Percentiles rank a stretch among this genome's conserved stretches.
phyloP scores from a whole-genome alignment of 345 rosid genomes.

The Nasturtium officinale region DNA sequence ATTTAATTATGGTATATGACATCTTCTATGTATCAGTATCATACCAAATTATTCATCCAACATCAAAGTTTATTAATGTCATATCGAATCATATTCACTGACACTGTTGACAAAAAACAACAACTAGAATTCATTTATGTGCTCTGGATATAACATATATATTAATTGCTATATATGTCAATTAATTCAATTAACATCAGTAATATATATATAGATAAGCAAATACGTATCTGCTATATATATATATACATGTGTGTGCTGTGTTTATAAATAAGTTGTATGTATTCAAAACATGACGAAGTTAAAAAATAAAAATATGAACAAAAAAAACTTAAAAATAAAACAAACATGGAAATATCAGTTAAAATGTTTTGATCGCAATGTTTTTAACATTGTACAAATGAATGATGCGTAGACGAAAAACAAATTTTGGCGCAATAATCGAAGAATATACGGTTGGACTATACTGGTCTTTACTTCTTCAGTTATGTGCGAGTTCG shows the following conservation, averaged over 20 bases:
- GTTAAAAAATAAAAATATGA: too few relatives aligned
- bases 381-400: background rate
- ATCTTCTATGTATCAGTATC: background rate
- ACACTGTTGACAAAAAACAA: background rate
- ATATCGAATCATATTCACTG: background rate
- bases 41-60: slow-evolving; percentile 11
- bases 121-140: background rate
- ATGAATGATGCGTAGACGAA: too few relatives aligned
- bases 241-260: background rate
- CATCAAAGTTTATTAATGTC: background rate
- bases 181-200: background rate
- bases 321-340: too few relatives aligned
- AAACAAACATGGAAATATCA: background rate
- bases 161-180: background rate
- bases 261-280: background rate
- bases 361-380: background rate
- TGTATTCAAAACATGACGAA: background rate
- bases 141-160: background rate
- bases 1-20: background rate
- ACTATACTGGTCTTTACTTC: background rate
- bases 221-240: too few relatives aligned
- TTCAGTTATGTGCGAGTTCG: slow-evolving; percentile 5
- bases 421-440: too few relatives aligned
- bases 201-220: background rate
- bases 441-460: background rate